These are phyloP conservation scores for Botrytis squamosa DNA, from an alignment of 2,329 filamentous ascomycete genomes.

Conservation along the genomic window DNA sequence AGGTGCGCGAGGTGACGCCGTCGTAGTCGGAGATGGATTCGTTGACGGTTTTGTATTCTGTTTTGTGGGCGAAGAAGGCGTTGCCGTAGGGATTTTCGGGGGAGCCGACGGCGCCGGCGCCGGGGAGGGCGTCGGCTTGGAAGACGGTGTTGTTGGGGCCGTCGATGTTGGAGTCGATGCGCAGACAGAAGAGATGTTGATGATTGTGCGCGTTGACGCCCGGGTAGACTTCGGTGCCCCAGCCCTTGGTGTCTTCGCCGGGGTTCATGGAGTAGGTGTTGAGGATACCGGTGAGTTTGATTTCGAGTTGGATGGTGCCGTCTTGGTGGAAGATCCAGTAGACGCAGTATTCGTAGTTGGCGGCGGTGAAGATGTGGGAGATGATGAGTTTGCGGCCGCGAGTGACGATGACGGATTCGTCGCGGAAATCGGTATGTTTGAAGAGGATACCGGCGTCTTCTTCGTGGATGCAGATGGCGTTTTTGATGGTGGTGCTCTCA, in stretches of 20 bases:
- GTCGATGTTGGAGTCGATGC: constrained; percentile 83
- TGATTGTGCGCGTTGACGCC: constrained; percentile 94
- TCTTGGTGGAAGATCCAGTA: constrained; percentile 94
- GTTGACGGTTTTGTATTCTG: constrained; percentile 68
- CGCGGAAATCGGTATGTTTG: constrained; percentile 92
- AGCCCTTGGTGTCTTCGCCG: constrained; percentile 78
- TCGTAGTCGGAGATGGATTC: constrained; percentile 78
- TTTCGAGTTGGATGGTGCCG: constrained; percentile 86
- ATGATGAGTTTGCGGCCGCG: constrained; percentile 82
- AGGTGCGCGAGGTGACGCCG: constrained; percentile 73
- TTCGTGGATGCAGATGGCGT: constrained; percentile 93
- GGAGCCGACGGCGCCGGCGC: constrained; percentile 73
- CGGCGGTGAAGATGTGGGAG: constrained; percentile 90
- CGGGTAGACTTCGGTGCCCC: constrained; percentile 89
- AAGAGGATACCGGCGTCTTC: constrained; percentile 90
- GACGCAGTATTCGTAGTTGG: constrained; percentile 90
- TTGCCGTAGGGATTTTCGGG: constrained; percentile 86
- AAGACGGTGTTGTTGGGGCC: constrained; percentile 82
- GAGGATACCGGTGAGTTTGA: constrained; percentile 87
- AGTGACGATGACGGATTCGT: constrained; percentile 83
- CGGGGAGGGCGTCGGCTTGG: constrained; percentile 72
- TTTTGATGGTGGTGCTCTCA: constrained; percentile 78
- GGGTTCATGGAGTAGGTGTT: constrained; percentile 85
- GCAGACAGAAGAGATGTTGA: constrained; percentile 90
- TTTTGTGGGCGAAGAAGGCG: constrained; percentile 83